Conservation (phyloP, 2,329 filamentous ascomycete species). For the Verticillium nubilum region DNA sequence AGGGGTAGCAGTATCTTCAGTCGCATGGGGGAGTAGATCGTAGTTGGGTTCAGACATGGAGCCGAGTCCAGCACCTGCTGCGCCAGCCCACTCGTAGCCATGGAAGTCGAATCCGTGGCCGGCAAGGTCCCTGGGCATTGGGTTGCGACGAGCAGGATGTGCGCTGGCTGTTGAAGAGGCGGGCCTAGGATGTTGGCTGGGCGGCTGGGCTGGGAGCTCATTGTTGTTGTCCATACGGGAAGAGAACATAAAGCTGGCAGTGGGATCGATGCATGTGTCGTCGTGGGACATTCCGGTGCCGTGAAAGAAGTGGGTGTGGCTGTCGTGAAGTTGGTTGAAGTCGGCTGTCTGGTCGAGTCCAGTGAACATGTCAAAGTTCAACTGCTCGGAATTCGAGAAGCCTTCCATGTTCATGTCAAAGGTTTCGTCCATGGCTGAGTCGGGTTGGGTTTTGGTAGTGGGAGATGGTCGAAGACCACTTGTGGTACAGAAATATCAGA, state of each 20-base stretch:
- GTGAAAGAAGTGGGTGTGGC: not conserved
- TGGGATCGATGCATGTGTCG: constrained; percentile 24
- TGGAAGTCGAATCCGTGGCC: not conserved
- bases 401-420: not conserved
- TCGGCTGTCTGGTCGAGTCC: not conserved
- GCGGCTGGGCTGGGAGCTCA: constrained; percentile 4
- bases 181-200: constrained; percentile 10
- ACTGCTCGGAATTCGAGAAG: not conserved
- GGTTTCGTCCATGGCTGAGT: not conserved
- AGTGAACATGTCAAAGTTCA: not conserved
- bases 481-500: not conserved
- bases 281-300: constrained; percentile 14
- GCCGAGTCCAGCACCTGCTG: not conserved
- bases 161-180: constrained; percentile 5
- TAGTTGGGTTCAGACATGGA: not conserved
- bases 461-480: not conserved
- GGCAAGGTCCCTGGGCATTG: constrained; percentile 1
- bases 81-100: not conserved
- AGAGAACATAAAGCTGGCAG: constrained; percentile 6
- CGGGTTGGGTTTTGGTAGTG: not conserved
- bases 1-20: not conserved
- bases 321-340: not conserved
- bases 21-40: not conserved
- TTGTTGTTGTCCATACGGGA: constrained; percentile 1
- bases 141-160: constrained; percentile 5